phyloP scores from a whole-genome alignment of 441 rosid species.

The Euphorbia celastroides region DNA sequence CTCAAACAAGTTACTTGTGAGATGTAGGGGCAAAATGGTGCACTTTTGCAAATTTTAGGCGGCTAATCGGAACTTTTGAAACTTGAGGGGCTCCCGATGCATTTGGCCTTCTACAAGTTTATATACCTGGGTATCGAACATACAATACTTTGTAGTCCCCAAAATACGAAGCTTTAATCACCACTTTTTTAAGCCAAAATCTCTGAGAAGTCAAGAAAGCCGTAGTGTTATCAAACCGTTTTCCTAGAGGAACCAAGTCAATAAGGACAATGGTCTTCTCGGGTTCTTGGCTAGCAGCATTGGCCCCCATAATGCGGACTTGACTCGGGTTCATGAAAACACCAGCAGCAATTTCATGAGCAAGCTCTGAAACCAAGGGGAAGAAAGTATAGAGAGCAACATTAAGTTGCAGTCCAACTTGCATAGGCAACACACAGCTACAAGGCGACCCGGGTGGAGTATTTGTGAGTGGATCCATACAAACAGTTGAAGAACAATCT shows the following conservation, averaged over 20 bases:
- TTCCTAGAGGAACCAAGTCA: slow-evolving; percentile 45
- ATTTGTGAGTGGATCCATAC: no score
- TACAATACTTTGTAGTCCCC: slow-evolving; percentile 54
- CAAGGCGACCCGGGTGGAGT: slow-evolving; percentile 55
- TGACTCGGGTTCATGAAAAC: slow-evolving; percentile 45
- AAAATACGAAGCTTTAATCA: slow-evolving; percentile 38
- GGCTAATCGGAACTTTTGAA: no score
- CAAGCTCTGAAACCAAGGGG: slow-evolving; percentile 54
- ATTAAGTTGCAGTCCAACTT: slow-evolving; percentile 49
- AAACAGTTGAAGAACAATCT: no score
- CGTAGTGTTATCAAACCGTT: slow-evolving; percentile 28
- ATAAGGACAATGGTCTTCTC: slow-evolving; percentile 55
- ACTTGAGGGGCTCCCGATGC: no score
- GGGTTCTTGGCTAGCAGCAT: slow-evolving; percentile 50
- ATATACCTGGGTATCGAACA: slow-evolving; percentile 56
- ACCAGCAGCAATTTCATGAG: slow-evolving; percentile 46
- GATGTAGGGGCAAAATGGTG: no score
- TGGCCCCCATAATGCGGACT: slow-evolving; percentile 66
- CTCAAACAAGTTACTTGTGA: no score
- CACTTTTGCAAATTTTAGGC: no score
- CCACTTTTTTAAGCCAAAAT: slow-evolving; percentile 45
- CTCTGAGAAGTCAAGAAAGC: slow-evolving; percentile 40
- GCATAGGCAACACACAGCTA: slow-evolving; percentile 62
- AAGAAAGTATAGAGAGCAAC: slow-evolving; percentile 51
- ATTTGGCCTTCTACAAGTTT: not conserved